These are phyloP conservation scores for Mortierella sp. DNA, from an alignment of 371 early-diverging fungal genomes.

Conservation along the genomic window DNA sequence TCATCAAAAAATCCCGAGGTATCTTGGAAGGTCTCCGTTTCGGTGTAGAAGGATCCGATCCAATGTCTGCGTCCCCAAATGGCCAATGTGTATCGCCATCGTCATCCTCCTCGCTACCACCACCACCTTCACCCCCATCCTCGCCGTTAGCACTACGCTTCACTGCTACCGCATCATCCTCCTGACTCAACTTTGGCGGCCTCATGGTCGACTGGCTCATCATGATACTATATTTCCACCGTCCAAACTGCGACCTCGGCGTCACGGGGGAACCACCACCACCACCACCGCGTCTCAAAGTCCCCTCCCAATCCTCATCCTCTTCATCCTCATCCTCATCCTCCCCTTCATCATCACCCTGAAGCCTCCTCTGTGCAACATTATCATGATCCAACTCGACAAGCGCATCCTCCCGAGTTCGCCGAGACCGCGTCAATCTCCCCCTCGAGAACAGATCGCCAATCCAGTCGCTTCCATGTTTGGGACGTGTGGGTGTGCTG, in stretches of 20 bases:
- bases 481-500: conserved; percentile 15
- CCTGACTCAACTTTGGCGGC: conserved; percentile 13
- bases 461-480: background rate
- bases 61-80: background rate
- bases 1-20: background rate
- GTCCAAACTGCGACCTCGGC: conserved; percentile 22
- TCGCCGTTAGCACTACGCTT: background rate
- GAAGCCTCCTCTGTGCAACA: background rate
- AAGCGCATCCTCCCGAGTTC: background rate
- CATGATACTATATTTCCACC: conserved; percentile 30
- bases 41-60: background rate
- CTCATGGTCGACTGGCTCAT: conserved; percentile 34
- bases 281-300: background rate
- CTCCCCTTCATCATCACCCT: background rate
- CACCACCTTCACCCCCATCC: background rate
- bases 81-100: background rate
- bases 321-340: conserved; percentile 5
- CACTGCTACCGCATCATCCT: background rate
- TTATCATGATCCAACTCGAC: background rate
- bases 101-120: background rate
- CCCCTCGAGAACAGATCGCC: conserved; percentile 4
- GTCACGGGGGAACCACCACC: conserved; percentile 3
- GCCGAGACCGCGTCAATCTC: background rate
- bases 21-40: conserved; percentile 12
- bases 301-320: background rate